A percentile compares a stretch with the other conserved stretches of the same genome.
Evolutionary conservation across 129 eudicot species (phyloP).

Genomic region (Smallanthus sonchifolius): DNA sequence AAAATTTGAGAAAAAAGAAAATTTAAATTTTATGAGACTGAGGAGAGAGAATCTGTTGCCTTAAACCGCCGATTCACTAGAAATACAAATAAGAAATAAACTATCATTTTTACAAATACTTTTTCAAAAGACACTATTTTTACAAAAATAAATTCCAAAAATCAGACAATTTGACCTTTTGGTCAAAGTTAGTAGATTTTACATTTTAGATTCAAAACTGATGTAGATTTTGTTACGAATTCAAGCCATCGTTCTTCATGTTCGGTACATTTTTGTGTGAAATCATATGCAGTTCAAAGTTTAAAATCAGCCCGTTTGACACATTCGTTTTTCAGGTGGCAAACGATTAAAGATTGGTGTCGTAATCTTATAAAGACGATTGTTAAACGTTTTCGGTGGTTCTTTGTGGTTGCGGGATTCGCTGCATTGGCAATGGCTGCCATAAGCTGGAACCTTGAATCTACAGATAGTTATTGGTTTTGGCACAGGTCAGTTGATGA

Average conservation of each 20-base stretch:
- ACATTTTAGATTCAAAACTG: not conserved
- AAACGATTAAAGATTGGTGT: conserved; percentile 48
- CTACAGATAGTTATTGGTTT: conserved; percentile 79
- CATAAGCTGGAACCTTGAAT: conserved; percentile 74
- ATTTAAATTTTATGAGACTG: not conserved
- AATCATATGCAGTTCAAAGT: not conserved
- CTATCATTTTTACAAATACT: not conserved
- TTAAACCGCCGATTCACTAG: not conserved
- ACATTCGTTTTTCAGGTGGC: conserved; percentile 53
- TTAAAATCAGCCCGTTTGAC: not conserved
- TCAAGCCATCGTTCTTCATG: not conserved
- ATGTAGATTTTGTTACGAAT: not conserved
- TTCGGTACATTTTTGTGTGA: not conserved
- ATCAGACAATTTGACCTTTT: not conserved
- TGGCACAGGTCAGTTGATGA: conserved; percentile 80
- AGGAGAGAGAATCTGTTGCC: not conserved
- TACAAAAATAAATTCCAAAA: not conserved
- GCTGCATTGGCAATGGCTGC: conserved; percentile 72
- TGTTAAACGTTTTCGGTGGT: conserved; percentile 75
- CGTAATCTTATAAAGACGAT: conserved; percentile 41
- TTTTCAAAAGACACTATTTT: not conserved
- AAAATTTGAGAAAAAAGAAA: not conserved
- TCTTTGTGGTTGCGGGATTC: conserved; percentile 64
- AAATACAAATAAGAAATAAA: not conserved
- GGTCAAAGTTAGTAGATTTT: conserved; percentile 1